These are phyloP conservation scores for Ulmus americana DNA, from an alignment of 331 rosid species.

Conservation along the genomic window DNA sequence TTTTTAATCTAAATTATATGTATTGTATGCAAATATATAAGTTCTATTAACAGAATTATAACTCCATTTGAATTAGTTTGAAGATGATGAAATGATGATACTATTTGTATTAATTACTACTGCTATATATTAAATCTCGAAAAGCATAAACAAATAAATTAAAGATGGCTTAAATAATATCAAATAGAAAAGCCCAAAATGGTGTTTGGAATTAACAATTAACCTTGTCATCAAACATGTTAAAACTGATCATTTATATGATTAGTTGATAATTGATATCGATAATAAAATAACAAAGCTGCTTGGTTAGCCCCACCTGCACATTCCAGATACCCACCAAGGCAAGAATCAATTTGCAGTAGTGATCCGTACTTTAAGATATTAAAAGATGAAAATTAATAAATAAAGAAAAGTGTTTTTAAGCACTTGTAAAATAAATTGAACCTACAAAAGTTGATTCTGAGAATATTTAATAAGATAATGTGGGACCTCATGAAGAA, in stretches of 20 bases:
- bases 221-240: neutral
- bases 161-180: neutral
- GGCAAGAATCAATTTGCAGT: neutral
- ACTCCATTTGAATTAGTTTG: no score
- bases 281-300: neutral
- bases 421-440: neutral
- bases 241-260: neutral
- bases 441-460: no score
- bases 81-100: no score
- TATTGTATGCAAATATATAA: no score
- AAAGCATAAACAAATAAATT: no score
- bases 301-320: conserved; percentile 1
- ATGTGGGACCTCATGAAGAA: no score
- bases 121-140: no score
- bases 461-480: no score
- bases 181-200: neutral
- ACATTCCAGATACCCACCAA: neutral
- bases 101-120: no score
- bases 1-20: no score
- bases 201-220: neutral
- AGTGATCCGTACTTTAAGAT: neutral
- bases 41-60: no score
- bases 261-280: neutral
- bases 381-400: neutral
- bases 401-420: neutral